Evolutionary conservation across 192 early-diverging fungal species (phyloP).

Genomic region (Podila epicladia): DNA sequence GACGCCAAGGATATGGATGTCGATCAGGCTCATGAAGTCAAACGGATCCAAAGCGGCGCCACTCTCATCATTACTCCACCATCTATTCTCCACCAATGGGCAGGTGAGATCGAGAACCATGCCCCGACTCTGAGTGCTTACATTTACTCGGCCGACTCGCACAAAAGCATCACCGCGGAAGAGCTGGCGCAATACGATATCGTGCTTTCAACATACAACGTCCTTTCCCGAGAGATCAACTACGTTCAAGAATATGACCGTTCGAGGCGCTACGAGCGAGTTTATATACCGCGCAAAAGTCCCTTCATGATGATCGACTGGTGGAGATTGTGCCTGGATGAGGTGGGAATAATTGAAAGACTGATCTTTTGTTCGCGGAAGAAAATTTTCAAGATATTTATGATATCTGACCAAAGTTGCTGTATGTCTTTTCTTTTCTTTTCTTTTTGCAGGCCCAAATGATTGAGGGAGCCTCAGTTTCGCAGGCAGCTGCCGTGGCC

Average conservation of each 20-base stretch:
- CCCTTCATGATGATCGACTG: conserved; percentile 61
- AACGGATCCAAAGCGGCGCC: conserved; percentile 33
- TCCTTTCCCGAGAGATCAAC: conserved; percentile 64
- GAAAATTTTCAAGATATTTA: too few species aligned
- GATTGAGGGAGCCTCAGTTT: conserved; percentile 60
- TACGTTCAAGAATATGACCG: conserved; percentile 54
- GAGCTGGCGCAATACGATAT: conserved; percentile 57
- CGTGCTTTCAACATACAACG: conserved; percentile 68
- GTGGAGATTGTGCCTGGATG: conserved; percentile 73
- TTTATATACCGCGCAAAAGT: conserved; percentile 50
- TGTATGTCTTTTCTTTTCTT: neutral
- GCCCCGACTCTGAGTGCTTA: conserved; percentile 55
- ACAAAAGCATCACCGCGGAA: conserved; percentile 20
- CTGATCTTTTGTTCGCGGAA: neutral
- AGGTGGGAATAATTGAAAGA: conserved; percentile 35
- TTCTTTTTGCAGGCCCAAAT: conserved; percentile 61
- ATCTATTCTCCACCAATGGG: conserved; percentile 75
- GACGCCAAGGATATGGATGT: too few species aligned
- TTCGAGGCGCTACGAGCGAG: conserved; percentile 45
- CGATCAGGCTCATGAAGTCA: too few species aligned
- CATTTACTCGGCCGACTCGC: conserved; percentile 53
- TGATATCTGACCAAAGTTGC: too few species aligned
- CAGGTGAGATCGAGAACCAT: conserved; percentile 61
- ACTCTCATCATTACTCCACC: conserved; percentile 74
- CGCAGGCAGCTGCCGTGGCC: conserved; percentile 64